Base-by-base conservation (phyloP, 2,329 filamentous ascomycete species). In the Alternaria atra region DNA sequence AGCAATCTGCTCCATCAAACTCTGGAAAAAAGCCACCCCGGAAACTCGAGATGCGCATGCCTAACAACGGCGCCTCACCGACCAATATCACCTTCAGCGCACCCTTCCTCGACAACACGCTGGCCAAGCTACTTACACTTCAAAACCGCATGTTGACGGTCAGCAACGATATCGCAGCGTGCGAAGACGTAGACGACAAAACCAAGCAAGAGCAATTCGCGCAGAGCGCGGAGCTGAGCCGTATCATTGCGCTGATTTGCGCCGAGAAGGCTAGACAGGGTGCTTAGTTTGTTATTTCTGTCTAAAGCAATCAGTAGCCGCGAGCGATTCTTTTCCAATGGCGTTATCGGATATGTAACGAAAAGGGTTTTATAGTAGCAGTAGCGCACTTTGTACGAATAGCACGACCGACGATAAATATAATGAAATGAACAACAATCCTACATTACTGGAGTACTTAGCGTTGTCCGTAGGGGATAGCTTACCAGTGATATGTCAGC, bases 251-350 rank as follows among this genome's bases (percentile, higher is more conserved):
- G 1, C 66, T 84, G 65, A 84, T 84, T 55, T 84, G 83, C 67
- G 80, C 83, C 2, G 83, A 84, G 78, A 84, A 84, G 74, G 83
- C 83, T 6, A 78, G 83, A 63, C 83, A 84, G 65, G 80, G 82
- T 20, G 66, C 73, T 42, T 77, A 69, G 42, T 56, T 5, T 32
- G 10, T 34, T 52, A 20, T 20, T 23, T 43, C 43, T 53, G 34
- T 37, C 42, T 7, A 27, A 50, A 27, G 46, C 32, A 50, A 50
- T 6, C 30, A 37, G 32, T 17, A 25, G 20, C 32, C 13, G 23
- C 2, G 13, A 40, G 58, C 15, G 35, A 43, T 48, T 48, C 23
- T 25, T 51, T 40, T 47, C 17, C 17, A 15, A 27, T 20, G 30
- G 39, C 5, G 23, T 30, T 40, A n/a, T 29, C 48, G 13, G 9